These are phyloP conservation scores for Aureobasidium sp. DNA, from an alignment of 2,329 filamentous ascomycete species.

Conservation along the genomic window DNA sequence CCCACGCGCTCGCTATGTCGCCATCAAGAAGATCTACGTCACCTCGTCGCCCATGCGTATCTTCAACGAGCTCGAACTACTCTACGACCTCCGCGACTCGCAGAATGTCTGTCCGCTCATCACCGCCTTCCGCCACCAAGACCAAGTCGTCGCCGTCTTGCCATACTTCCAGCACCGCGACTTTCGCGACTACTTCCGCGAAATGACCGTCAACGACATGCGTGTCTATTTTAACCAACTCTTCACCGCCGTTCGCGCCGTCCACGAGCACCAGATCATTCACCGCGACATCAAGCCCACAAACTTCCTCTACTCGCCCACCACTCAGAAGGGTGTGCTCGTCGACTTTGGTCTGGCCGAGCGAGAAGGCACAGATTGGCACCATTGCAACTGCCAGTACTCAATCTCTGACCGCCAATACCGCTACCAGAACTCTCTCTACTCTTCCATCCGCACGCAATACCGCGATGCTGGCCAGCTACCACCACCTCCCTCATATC, in stretches of 20 bases:
- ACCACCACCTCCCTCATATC: constrained; percentile 57
- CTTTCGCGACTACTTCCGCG: constrained; percentile 89
- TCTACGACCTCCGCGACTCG: constrained; percentile 78
- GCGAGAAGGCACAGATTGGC: constrained; percentile 60
- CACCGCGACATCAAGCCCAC: constrained; percentile 97
- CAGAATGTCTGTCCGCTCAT: constrained; percentile 88
- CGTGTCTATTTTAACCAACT: constrained; percentile 82
- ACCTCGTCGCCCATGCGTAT: constrained; percentile 91
- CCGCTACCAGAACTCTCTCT: constrained; percentile 49
- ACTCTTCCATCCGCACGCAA: constrained; percentile 33
- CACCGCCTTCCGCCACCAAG: constrained; percentile 88
- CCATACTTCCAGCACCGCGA: constrained; percentile 95
- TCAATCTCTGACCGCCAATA: constrained; percentile 53
- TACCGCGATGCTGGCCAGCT: constrained; percentile 21
- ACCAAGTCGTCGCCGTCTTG: constrained; percentile 90
- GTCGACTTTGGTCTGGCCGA: constrained; percentile 99
- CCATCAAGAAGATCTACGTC: constrained; percentile 99
- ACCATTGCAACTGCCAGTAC: constrained; percentile 76
- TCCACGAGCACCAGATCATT: constrained; percentile 78
- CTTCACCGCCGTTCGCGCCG: constrained; percentile 74
- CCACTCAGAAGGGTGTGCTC: constrained; percentile 73
- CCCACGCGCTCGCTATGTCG: constrained; percentile 67
- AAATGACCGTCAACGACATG: constrained; percentile 81
- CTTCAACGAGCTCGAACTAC: constrained; percentile 88
- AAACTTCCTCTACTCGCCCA: constrained; percentile 89